Base-by-base conservation (phyloP, 2,329 filamentous ascomycete species). In the Fragosphaeria purpurea region DNA sequence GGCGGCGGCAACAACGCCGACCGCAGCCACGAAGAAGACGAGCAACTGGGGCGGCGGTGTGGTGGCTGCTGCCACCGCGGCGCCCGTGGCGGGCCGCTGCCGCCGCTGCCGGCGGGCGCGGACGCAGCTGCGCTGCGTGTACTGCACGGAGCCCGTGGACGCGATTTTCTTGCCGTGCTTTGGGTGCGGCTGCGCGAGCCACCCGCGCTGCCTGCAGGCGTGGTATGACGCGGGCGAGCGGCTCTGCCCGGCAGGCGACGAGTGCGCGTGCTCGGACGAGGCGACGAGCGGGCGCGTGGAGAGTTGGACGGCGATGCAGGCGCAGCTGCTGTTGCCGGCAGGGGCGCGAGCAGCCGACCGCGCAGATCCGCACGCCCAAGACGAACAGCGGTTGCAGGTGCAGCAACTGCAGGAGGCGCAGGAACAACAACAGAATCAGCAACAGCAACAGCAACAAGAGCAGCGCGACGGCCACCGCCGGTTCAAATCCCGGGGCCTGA, bases 221-320 rank as follows among this genome's bases (percentile, higher is more conserved):
- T 82, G 79, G 77, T 76, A 80, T 56, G 72, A 68, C 6, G 70
- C 72, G 6, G 76, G 76, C 30, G 77, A 80, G 61, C 73, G 66
- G 1, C 64, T 73, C 44, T 85, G 81, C 50, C 78, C 80, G 0
- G 80, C 78, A 0, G 80, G 80, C 1, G 81, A 83, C 58, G 81
- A 83, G 60, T 85, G 81, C 59, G 69, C 77, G 52, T 85, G 81
- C 57, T 70, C 75, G 0, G 69, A 75, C 11, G 75, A 82, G 55
- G 79, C 80, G 1, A 69, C 67, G 51, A 71, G 68, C 44, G 79
- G 77, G 1, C 70, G 79, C 41, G 73, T 83, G 7, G 80, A 83
- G 61, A 79, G 76, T 22, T 82, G 80, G 76, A 73, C 74, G 0
- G 78, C 77, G 4, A 69, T 79, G 63, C 70, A 72, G 61, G 72